Evolutionary conservation across 495 filamentous ascomycete species (phyloP).

Genomic region (Clohesyomyces aquaticus): DNA sequence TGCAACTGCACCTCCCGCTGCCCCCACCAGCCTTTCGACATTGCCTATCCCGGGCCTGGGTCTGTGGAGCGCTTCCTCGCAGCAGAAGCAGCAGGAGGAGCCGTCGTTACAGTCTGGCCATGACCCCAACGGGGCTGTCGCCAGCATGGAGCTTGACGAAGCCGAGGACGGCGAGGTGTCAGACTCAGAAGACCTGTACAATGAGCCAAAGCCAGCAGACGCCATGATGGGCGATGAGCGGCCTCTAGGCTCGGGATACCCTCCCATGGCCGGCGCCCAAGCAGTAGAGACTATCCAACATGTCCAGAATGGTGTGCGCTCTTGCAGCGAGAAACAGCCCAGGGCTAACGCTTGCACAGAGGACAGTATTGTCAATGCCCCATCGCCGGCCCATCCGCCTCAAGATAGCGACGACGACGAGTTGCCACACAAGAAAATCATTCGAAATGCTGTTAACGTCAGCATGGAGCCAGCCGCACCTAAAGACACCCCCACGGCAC

Average conservation of each 20-base stretch:
- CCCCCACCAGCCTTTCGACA: constrained; percentile 5
- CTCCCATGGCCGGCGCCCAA: background rate
- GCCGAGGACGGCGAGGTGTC: constrained; percentile 30
- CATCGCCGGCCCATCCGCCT: background rate
- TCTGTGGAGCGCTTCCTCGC: constrained; percentile 10
- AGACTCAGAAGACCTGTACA: constrained; percentile 25
- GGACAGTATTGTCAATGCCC: background rate
- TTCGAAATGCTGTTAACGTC: background rate
- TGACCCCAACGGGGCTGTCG: background rate
- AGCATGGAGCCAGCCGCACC: background rate
- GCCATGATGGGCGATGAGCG: background rate
- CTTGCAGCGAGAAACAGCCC: background rate
- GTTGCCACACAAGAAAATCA: background rate
- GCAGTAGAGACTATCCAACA: background rate
- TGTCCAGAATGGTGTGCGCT: background rate
- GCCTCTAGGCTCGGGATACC: background rate
- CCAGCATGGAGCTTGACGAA: constrained; percentile 1
- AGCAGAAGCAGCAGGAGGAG: constrained; percentile 17
- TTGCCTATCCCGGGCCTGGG: constrained; percentile 34
- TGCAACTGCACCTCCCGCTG: no score
- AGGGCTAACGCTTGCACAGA: background rate
- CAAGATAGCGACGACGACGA: background rate
- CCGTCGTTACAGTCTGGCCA: background rate
- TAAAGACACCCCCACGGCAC: background rate
- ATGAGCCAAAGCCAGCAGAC: constrained; percentile 5